These are phyloP conservation scores for Fusarium newnesense DNA, from an alignment of 2,329 filamentous ascomycete genomes.

Conservation along the genomic window DNA sequence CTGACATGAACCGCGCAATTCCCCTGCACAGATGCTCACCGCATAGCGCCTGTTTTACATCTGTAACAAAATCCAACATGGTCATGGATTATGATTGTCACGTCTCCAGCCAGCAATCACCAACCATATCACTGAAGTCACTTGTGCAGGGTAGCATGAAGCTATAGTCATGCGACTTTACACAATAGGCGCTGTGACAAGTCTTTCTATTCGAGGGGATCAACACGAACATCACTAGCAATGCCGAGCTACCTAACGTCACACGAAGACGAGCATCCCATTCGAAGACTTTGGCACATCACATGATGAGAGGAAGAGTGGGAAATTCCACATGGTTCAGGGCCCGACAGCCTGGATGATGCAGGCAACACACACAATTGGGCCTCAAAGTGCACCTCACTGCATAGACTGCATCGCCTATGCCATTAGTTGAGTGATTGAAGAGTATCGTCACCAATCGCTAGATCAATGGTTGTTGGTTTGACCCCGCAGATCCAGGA, in stretches of 20 bases:
- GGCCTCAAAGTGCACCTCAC: slow-evolving; percentile 31
- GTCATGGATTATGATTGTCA: slow-evolving; percentile 27
- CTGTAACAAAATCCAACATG: background rate
- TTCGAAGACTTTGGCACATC: slow-evolving; percentile 31
- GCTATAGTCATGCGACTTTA: slow-evolving; percentile 29
- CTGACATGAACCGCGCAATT: background rate
- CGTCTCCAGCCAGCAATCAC: slow-evolving; percentile 12
- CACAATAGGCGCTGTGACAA: slow-evolving; percentile 29
- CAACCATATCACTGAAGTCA: slow-evolving; percentile 32
- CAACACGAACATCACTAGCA: slow-evolving; percentile 4
- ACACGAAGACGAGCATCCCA: slow-evolving; percentile 25
- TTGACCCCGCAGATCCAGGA: slow-evolving; percentile 23
- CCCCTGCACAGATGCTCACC: slow-evolving; percentile 5
- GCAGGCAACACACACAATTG: slow-evolving; percentile 34
- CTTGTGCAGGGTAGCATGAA: slow-evolving; percentile 23
- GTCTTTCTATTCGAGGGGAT: slow-evolving; percentile 22
- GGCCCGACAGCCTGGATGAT: slow-evolving; percentile 30
- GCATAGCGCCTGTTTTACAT: slow-evolving; percentile 15
- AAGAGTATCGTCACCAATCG: slow-evolving; percentile 12
- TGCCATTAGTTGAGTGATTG: slow-evolving; percentile 10
- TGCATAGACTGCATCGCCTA: background rate
- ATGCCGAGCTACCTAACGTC: slow-evolving; percentile 24
- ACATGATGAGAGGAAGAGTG: slow-evolving; percentile 28
- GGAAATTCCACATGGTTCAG: slow-evolving; percentile 18
- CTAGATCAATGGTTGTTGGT: background rate